Evolutionary conservation across 1,284 basidiomycete species (phyloP).

Genomic region (Cryptococcus sp.): DNA sequence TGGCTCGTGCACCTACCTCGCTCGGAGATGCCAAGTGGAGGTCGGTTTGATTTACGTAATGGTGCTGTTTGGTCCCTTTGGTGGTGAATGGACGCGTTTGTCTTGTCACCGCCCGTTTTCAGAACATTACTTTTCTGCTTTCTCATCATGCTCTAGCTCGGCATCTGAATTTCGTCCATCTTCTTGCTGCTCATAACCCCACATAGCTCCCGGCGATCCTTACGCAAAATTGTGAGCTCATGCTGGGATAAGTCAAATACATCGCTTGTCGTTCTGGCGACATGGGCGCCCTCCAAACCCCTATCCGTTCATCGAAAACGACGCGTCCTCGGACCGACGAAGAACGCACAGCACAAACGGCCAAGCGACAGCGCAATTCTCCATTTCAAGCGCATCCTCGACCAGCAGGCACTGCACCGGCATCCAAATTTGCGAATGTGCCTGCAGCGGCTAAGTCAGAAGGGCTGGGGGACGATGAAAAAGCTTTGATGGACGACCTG

Average conservation of each 20-base stretch:
- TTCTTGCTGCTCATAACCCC: background rate
- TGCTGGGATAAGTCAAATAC: too few species aligned
- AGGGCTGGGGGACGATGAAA: slow-evolving; percentile 33
- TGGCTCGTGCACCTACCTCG: slow-evolving; percentile 1
- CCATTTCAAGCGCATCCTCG: background rate
- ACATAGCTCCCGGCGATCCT: too few species aligned
- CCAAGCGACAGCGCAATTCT: slow-evolving; percentile 10
- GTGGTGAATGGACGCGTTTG: slow-evolving; percentile 10
- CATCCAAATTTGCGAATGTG: background rate
- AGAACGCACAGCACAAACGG: background rate
- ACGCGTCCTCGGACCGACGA: slow-evolving; percentile 3
- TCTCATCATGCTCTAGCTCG: background rate
- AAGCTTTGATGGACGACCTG: slow-evolving; percentile 49
- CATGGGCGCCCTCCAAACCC: too few species aligned
- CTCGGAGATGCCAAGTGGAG: slow-evolving; percentile 10
- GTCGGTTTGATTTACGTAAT: slow-evolving; percentile 14
- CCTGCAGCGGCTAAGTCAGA: background rate
- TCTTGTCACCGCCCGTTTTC: background rate
- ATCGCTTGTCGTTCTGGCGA: too few species aligned
- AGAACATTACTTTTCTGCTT: background rate
- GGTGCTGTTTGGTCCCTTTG: background rate
- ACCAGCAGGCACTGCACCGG: background rate
- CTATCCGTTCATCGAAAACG: too few species aligned
- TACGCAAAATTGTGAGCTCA: too few species aligned
- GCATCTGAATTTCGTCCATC: background rate